A percentile compares a stretch with the other conserved stretches of the same genome.
Evolutionary conservation across 768 basidiomycete genomes (phyloP).

Genomic region (Tylopilus sp.): DNA sequence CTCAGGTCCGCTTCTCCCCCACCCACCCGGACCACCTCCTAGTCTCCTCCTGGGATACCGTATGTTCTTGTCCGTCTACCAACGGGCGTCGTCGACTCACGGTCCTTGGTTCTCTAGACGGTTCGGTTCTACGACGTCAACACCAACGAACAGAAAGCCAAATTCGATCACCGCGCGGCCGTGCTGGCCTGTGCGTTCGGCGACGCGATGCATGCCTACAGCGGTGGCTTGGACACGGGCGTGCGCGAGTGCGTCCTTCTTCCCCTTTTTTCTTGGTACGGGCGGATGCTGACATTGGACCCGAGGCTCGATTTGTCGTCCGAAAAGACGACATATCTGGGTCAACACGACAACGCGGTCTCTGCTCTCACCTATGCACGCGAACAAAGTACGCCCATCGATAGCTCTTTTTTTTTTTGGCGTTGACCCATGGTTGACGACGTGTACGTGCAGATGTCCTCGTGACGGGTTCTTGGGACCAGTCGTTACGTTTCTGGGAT

Average conservation of each 20-base stretch:
- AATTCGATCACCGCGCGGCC: conserved; percentile 86
- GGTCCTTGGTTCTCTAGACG: conserved; percentile 43
- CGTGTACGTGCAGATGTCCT: conserved; percentile 56
- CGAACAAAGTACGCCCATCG: conserved; percentile 42
- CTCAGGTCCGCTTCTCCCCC: conserved; percentile 78
- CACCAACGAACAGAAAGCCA: conserved; percentile 66
- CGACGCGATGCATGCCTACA: conserved; percentile 66
- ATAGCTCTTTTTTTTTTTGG: neutral
- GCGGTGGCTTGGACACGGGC: conserved; percentile 83
- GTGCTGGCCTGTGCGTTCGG: conserved; percentile 80
- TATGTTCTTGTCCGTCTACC: too few species aligned
- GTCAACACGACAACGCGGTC: conserved; percentile 78
- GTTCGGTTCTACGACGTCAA: conserved; percentile 53
- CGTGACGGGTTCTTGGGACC: conserved; percentile 91
- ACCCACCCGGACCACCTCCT: conserved; percentile 74
- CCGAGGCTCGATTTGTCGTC: conserved; percentile 66
- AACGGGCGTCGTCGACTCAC: conserved; percentile 21
- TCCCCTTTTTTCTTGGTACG: neutral
- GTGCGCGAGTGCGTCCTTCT: conserved; percentile 60
- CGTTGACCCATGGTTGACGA: too few species aligned
- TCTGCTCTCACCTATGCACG: conserved; percentile 71
- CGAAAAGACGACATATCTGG: conserved; percentile 70
- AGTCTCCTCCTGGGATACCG: conserved; percentile 89
- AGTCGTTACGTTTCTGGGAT: conserved; percentile 86
- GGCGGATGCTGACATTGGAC: neutral